Evolutionary conservation across 164 flowering plant species (phyloP).

Genomic region (Saururus chinensis): DNA sequence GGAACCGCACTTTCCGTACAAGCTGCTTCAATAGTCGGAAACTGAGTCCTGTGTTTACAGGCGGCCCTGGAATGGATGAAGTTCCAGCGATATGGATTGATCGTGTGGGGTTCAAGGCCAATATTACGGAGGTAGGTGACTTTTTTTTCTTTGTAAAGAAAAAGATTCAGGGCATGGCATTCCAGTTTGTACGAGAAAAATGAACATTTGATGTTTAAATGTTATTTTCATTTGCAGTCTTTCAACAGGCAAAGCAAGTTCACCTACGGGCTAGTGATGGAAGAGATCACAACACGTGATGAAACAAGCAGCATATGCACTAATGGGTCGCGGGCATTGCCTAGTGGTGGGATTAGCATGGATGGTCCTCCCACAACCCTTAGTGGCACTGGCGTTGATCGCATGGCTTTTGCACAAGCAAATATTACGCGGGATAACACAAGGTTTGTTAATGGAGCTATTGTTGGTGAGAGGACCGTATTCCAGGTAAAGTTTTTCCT

Average conservation of each 20-base stretch:
- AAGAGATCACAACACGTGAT: slow-evolving; percentile 95
- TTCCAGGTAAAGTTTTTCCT: slow-evolving; percentile 52
- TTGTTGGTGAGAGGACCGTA: slow-evolving; percentile 89
- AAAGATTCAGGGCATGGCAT: not conserved
- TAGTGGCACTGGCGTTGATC: slow-evolving; percentile 91
- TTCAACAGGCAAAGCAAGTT: slow-evolving; percentile 94
- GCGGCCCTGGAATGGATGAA: slow-evolving; percentile 97
- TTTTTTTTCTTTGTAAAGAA: not conserved
- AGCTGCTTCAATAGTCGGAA: slow-evolving; percentile 94
- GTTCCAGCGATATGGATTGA: slow-evolving; percentile 99
- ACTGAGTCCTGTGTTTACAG: slow-evolving; percentile 96
- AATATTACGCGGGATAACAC: slow-evolving; percentile 96
- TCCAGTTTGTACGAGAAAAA: not conserved
- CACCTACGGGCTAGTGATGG: slow-evolving; percentile 95
- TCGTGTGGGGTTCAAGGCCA: slow-evolving; percentile 85
- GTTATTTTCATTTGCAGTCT: slow-evolving; percentile 35
- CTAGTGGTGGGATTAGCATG: slow-evolving; percentile 83
- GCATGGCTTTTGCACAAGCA: slow-evolving; percentile 86
- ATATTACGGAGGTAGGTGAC: slow-evolving; percentile 72
- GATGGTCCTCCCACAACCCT: slow-evolving; percentile 99
- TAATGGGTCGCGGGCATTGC: slow-evolving; percentile 80
- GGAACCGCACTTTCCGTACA: slow-evolving; percentile 72
- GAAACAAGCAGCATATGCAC: slow-evolving; percentile 84
- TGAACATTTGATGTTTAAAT: not conserved
- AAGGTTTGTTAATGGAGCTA: slow-evolving; percentile 86